Conservation (phyloP, 2,329 filamentous ascomycete species). For the Zymoseptoria crescenta region DNA sequence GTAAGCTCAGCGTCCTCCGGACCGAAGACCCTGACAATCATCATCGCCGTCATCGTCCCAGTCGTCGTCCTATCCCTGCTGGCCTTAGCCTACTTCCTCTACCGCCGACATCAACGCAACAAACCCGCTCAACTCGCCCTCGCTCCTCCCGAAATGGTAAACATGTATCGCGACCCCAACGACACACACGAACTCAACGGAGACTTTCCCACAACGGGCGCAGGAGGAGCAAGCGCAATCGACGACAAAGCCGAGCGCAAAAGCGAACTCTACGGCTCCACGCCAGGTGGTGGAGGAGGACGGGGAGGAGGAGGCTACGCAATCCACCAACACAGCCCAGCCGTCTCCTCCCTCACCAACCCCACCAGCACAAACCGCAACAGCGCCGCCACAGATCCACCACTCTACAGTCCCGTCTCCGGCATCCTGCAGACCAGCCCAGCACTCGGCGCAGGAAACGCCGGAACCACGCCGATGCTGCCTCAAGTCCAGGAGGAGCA, state of each 20-base stretch:
- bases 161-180: slow-evolving; percentile 10
- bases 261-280: slow-evolving; percentile 4
- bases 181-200: slow-evolving; percentile 8
- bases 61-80: slow-evolving; percentile 1
- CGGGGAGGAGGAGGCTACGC: neutral
- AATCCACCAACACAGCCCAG: neutral
- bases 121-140: slow-evolving; percentile 4
- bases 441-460: neutral
- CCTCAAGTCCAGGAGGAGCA: neutral
- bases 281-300: neutral
- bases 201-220: neutral
- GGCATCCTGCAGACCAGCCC: neutral
- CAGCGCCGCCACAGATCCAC: neutral
- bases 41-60: slow-evolving; percentile 5
- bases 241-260: neutral
- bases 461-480: neutral
- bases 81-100: slow-evolving; percentile 5
- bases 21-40: slow-evolving; percentile 2
- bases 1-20: neutral
- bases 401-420: neutral
- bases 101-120: slow-evolving; percentile 3
- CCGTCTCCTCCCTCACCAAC: neutral
- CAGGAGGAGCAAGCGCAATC: neutral
- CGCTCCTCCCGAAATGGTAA: slow-evolving; percentile 5
- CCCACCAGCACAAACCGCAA: neutral